Evolutionary conservation across 805 yeast genomes (phyloP), one percentile per base, ranked within the genome.

Genomic region (Candida rishiriensis): DNA sequence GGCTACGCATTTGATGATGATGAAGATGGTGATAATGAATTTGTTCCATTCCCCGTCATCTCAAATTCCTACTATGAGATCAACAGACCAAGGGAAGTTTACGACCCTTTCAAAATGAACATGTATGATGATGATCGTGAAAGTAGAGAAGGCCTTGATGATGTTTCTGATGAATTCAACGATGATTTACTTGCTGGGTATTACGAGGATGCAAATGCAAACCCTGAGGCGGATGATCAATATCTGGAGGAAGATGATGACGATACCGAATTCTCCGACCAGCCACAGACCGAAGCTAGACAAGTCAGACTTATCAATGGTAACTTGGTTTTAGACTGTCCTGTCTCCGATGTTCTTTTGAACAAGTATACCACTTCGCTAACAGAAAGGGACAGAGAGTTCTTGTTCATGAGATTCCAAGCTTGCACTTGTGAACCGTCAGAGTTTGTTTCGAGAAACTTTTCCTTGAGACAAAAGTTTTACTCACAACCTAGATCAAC

Each of bases 391-490:
- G 67, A 53, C 61, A 66, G 72, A 60, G 90, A 91, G 69, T 85
- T 84, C 72, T 73, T 80, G 30, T 88, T 83, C 56, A 83, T 91
- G 91, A 76, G 98, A 62, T 91, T 90, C 65, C 88, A 93, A 45
- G 97, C 97, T 0, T 89, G 87, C 16, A 91, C 98, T 1, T 85
- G 96, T 62, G 95, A 91, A 50, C 98, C 98, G 0, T 72, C 78
- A 10, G 79, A 83, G 43, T 87, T 86, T 58, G 68, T 64, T 15
- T 52, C 54, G 10, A 75, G 75, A 50, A 77, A 80, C 54, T 93
- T 87, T 68, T 81, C 84, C n/a, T 70, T 91, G 29, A 76, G 99
- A 54, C 98, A 89, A 59, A 75, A 78, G 36, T 80, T 87, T 55
- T 91, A 88, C 60, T 68, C 74, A 35, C 82, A 79, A 33, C 91